phyloP scores from a whole-genome alignment of 257 asterid species.

The Ilex aquifolium region DNA sequence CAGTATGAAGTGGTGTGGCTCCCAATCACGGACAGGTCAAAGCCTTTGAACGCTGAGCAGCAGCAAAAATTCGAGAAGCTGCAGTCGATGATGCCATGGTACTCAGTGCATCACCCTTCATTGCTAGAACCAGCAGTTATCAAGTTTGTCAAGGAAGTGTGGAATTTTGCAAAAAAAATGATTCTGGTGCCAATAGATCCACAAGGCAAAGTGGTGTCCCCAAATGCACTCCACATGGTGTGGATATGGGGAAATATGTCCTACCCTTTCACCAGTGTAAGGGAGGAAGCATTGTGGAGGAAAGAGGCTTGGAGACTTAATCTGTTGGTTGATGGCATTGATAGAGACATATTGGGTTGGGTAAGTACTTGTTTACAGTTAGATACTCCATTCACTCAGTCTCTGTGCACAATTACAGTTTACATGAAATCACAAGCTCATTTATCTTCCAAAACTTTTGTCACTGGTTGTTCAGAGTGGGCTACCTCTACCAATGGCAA shows the following conservation, averaged over 20 bases:
- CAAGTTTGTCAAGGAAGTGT: slow-evolving; percentile 47
- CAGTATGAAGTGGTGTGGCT: slow-evolving; percentile 78
- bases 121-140: slow-evolving; percentile 61
- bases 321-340: slow-evolving; percentile 56
- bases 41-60: slow-evolving; percentile 28
- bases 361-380: slow-evolving; percentile 23
- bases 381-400: background rate
- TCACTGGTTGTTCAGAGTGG: too few species aligned
- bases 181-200: slow-evolving; percentile 73
- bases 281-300: slow-evolving; percentile 57
- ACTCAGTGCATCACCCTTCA: slow-evolving; percentile 54
- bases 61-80: slow-evolving; percentile 36
- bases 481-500: too few species aligned
- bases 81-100: slow-evolving; percentile 70
- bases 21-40: slow-evolving; percentile 42
- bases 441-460: background rate
- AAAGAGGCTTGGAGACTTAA: slow-evolving; percentile 56
- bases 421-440: background rate
- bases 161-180: slow-evolving; percentile 67
- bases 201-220: slow-evolving; percentile 50
- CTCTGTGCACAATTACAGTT: background rate
- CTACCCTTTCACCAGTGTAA: slow-evolving; percentile 50
- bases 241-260: slow-evolving; percentile 83
- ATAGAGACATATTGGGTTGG: slow-evolving; percentile 46
- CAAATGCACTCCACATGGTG: slow-evolving; percentile 61